Percentiles rank a stretch among this genome's conserved stretches.
Evolutionary conservation across 2,329 filamentous ascomycete species (phyloP).

Genomic region (Corynespora cassiicola): DNA sequence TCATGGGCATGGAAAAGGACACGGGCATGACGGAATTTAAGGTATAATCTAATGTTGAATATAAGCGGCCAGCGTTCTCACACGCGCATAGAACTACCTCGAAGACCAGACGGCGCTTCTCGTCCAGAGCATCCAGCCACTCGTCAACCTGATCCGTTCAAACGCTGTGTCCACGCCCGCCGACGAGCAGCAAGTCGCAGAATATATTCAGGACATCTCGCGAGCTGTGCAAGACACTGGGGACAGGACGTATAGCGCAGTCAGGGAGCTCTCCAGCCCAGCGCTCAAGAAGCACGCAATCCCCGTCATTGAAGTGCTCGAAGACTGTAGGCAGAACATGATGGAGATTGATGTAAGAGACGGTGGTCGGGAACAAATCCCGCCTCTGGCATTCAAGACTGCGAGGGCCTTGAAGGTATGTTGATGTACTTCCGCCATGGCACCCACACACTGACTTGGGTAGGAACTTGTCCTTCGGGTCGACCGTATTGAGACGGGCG

Average conservation of each 20-base stretch:
- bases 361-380: constrained; percentile 69
- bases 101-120: constrained; percentile 82
- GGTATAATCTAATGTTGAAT: constrained; percentile 47
- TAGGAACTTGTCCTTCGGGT: constrained; percentile 51
- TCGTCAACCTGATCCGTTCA: constrained; percentile 72
- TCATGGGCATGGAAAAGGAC: constrained; percentile 28
- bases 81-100: constrained; percentile 68
- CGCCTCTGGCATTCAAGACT: constrained; percentile 86
- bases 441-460: constrained; percentile 16
- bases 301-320: constrained; percentile 63
- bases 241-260: constrained; percentile 64
- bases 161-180: constrained; percentile 32
- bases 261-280: constrained; percentile 56
- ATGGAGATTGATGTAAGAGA: constrained; percentile 66
- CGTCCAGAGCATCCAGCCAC: constrained; percentile 80
- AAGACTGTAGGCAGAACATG: constrained; percentile 69
- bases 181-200: constrained; percentile 60
- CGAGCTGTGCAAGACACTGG: constrained; percentile 75
- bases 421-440: not conserved
- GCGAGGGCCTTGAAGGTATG: constrained; percentile 77
- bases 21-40: constrained; percentile 64
- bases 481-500: constrained; percentile 48
- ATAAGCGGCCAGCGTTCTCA: constrained; percentile 12
- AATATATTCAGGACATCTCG: constrained; percentile 74
- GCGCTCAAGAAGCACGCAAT: constrained; percentile 58